A percentile compares a stretch with the other conserved stretches of the same genome.
These are phyloP conservation scores for Rhexocercosporidium sp. DNA, from an alignment of 2,329 filamentous ascomycete species.

Conservation along the genomic window DNA sequence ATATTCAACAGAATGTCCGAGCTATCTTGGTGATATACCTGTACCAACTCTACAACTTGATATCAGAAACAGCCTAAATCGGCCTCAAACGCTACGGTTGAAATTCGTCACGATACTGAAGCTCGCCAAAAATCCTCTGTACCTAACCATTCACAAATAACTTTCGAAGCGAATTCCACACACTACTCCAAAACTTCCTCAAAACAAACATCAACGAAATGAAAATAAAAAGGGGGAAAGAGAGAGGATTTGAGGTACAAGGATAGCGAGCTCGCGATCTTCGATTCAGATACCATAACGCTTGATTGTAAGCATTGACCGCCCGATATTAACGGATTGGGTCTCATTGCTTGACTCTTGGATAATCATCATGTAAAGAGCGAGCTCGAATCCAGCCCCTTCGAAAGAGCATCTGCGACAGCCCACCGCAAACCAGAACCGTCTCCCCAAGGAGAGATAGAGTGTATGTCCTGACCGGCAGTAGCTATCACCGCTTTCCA, in stretches of 20 bases:
- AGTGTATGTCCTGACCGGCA: conserved; percentile 33
- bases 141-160: too few relatives aligned
- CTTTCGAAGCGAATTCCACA: too few relatives aligned
- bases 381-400: conserved; percentile 68
- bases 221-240: too few relatives aligned
- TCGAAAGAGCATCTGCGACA: conserved; percentile 66
- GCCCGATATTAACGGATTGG: conserved; percentile 50
- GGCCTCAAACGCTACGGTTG: too few relatives aligned
- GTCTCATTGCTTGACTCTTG: conserved; percentile 99
- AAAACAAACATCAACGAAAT: neutral
- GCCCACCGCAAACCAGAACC: conserved; percentile 35
- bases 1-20: neutral
- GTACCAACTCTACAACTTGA: too few relatives aligned
- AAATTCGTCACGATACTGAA: too few relatives aligned
- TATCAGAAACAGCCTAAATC: too few relatives aligned
- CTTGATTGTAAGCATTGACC: conserved; percentile 50
- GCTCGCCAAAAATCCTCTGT: too few relatives aligned
- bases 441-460: conserved; percentile 43
- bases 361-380: conserved; percentile 85
- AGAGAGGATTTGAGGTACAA: conserved; percentile 17
- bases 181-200: too few relatives aligned
- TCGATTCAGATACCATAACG: conserved; percentile 57
- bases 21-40: too few relatives aligned
- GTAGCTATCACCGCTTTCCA: conserved; percentile 52
- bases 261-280: conserved; percentile 38